A percentile compares a stretch with the other conserved stretches of the same genome.
phyloP scores from a whole-genome alignment of 768 basidiomycete species.

The Trametes cubensis region DNA sequence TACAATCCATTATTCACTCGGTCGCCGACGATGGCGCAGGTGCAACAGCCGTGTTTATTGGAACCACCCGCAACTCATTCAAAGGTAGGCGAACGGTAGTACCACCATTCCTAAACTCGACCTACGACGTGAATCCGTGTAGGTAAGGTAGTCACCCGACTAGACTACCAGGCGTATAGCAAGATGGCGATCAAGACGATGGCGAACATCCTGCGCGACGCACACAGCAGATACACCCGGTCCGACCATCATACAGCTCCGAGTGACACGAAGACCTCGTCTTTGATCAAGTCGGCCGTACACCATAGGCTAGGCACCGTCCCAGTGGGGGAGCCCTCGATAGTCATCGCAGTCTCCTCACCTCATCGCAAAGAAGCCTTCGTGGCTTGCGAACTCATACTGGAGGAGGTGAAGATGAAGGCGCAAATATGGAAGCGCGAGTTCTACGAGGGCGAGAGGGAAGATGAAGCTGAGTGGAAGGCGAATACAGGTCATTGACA shows the following conservation, averaged over 20 bases:
- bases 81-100: slow-evolving; percentile 58
- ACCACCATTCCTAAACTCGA: background rate
- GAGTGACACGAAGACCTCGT: slow-evolving; percentile 11
- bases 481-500: slow-evolving; percentile 25
- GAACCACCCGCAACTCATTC: slow-evolving; percentile 86
- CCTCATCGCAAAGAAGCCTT: slow-evolving; percentile 86
- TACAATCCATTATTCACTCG: slow-evolving; percentile 57
- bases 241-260: slow-evolving; percentile 38
- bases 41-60: slow-evolving; percentile 76
- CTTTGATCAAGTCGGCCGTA: slow-evolving; percentile 59
- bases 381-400: slow-evolving; percentile 73
- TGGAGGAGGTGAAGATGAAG: slow-evolving; percentile 84
- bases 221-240: slow-evolving; percentile 44
- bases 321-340: slow-evolving; percentile 78
- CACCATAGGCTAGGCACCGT: slow-evolving; percentile 80
- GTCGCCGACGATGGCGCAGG: slow-evolving; percentile 69
- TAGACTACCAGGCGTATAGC: slow-evolving; percentile 86
- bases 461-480: slow-evolving; percentile 48
- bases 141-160: slow-evolving; percentile 60
- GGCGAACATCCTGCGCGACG: slow-evolving; percentile 55
- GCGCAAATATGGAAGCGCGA: slow-evolving; percentile 94
- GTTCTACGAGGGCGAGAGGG: slow-evolving; percentile 72
- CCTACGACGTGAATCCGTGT: background rate
- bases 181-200: slow-evolving; percentile 81
- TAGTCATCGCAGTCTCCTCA: slow-evolving; percentile 83